Conservation (phyloP, 2,329 filamentous ascomycete genomes). For the Nothomitra cinnamomea region DNA sequence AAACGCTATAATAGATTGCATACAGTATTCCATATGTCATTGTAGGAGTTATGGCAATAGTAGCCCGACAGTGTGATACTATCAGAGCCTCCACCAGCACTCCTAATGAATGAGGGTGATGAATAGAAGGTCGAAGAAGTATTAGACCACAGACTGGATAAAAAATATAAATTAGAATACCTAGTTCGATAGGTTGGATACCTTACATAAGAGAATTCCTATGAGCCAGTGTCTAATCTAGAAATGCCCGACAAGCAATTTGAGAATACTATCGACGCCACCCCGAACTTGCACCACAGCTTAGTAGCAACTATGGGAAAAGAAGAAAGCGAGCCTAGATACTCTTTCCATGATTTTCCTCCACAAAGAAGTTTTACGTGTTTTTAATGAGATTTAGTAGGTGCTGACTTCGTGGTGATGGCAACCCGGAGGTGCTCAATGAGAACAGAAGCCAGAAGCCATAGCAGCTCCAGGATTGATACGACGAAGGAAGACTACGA, state of each 20-base stretch:
- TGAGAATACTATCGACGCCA: neutral
- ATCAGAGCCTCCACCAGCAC: neutral
- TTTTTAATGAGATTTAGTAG: neutral
- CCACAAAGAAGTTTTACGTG: neutral
- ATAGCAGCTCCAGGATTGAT: too few relatives aligned
- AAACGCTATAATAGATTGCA: neutral
- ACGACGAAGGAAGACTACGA: too few relatives aligned
- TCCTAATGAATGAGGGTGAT: neutral
- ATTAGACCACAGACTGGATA: neutral
- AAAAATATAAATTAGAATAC: constrained; percentile 7
- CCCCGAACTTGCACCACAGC: too few relatives aligned
- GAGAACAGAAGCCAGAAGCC: too few relatives aligned
- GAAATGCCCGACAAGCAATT: neutral
- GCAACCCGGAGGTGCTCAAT: too few relatives aligned
- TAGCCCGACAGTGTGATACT: neutral
- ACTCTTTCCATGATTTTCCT: neutral
- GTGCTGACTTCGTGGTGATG: too few relatives aligned
- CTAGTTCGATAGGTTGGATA: constrained; percentile 10
- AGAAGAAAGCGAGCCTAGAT: neutral
- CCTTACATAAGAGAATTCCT: constrained; percentile 3
- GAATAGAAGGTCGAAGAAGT: constrained; percentile 5
- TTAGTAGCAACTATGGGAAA: neutral
- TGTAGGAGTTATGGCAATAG: neutral
- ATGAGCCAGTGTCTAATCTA: constrained; percentile 6
- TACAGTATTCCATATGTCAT: constrained; percentile 1